Evolutionary conservation across 169 alveolate genomes (phyloP), one percentile per base, ranked within the genome.

Genomic region (Plasmodium chabaudi): DNA sequence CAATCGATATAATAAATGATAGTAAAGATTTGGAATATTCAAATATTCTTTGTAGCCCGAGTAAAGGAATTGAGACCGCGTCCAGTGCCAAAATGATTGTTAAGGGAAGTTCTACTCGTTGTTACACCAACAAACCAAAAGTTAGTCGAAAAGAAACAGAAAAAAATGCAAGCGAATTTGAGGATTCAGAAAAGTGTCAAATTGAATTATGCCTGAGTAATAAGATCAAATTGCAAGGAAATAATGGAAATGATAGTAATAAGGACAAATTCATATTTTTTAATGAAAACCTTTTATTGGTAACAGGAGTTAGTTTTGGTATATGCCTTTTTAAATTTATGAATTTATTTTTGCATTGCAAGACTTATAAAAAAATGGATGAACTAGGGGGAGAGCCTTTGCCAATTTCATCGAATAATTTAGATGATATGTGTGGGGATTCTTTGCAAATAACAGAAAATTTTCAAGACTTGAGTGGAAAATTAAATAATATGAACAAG

Each of bases 221-320:
- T 27, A 27, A 27, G 39, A 27, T 1, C 1, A 27, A 27, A 27
- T 27, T 27, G 4, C 5, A 27, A 27, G 39, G 5, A 27, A 21
- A 57, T 25, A 17, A 7, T 27, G 47, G 46, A n/a, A 12, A 23
- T 69, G 67, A 57, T 60, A 2, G 9, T n/a, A 25, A 56, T 17
- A 25, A 27, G 13, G 27, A 53, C 15, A 75, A 86, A 23, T 86
- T 86, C 25, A 21, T 59, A 27, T 86, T 42, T 86, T 86, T 15
- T 49, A 68, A 68, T 53, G 91, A 86, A 53, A 68, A 86, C 49
- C 10, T 86, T 17, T 70, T 69, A 19, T 13, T 86, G 39, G 42
- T 68, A 56, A 86, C 91, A 12, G 91, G 91, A n/a, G 49, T 86
- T 17, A 60, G 87, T 17, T 86, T 86, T 86, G 91, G 91, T 9